Evolutionary conservation across 179 eudicot genomes (phyloP), one percentile per base, ranked within the genome.

Genomic region (Carnegiea gigantea): DNA sequence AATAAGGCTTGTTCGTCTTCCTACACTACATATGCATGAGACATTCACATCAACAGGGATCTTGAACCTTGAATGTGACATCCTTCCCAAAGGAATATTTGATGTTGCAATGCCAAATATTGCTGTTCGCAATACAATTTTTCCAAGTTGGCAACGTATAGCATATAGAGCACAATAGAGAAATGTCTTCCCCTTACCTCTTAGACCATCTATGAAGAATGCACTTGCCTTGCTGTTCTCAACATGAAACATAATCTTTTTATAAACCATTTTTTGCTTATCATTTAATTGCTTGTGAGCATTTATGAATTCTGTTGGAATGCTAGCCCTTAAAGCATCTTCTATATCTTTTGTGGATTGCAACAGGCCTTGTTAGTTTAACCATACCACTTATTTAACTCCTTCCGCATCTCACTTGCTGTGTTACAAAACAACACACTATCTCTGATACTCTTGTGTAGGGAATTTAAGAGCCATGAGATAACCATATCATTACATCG

Each of bases 101-200:
- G 84, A 81, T 8, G 87, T 79, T n/a, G 84, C 82, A n/a, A 84
- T 65, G 18, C 84, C 84, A 21, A 76, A 84, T 0, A 79, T 72
- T 14, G 84, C 77, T 0, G 79, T 65, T 8, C 82, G 82, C 0
- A 84, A 24, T 26, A 14, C 3, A 20, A 18, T 9, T 6, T 13
- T 49, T 26, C 30, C 0, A 28, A 28, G 30, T 28, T 28, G 30
- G 30, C 30, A 28, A 28, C 0, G 30, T 28, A 28, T 75, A 2
- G 60, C 38, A 49, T n/a, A 75, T 1, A 75, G 53, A 5, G 77
- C 77, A 75, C 40, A 75, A 12, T 75, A 49, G 6, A 75, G n/a
- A 23, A n/a, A 75, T 9, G 77, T 75, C 4, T 75, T 75, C 9
- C 77, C 60, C 1, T 33, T 75, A n/a, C 77, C 77, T 6, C 77